Conservation (phyloP, 768 basidiomycete species). For the Candolleomyces eurysporus region DNA sequence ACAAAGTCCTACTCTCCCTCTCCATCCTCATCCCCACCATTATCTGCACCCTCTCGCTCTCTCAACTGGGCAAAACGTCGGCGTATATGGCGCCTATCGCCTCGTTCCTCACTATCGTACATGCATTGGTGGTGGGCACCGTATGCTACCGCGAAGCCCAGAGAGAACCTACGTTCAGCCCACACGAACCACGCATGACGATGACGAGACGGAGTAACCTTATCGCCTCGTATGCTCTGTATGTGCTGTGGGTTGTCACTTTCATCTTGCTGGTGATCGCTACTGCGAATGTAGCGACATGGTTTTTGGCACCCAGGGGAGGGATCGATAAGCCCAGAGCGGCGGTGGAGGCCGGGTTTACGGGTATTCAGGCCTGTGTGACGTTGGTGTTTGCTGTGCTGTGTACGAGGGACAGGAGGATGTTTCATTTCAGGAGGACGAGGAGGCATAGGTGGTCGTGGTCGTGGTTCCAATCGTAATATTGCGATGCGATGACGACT, state of each 20-base stretch:
- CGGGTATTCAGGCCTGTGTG: constrained; percentile 8
- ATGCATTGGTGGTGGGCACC: not conserved
- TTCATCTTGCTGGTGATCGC: constrained; percentile 5
- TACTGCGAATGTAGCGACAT: not conserved
- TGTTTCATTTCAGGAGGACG: not conserved
- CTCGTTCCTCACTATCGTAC: constrained; percentile 4
- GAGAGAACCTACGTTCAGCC: not conserved
- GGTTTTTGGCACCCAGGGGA: not conserved
- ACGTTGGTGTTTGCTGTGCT: constrained; percentile 6
- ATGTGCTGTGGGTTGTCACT: constrained; percentile 4
- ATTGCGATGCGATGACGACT: not conserved
- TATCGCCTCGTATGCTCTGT: not conserved
- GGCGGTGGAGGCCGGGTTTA: constrained; percentile 2
- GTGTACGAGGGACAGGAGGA: not conserved
- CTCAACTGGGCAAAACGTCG: constrained; percentile 1
- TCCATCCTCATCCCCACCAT: constrained; percentile 3
- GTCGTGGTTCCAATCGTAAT: not conserved
- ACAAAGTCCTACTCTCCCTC: constrained; percentile 6
- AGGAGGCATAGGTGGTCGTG: not conserved
- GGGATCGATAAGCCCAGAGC: not conserved
- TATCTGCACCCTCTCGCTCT: constrained; percentile 6
- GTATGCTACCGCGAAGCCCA: not conserved
- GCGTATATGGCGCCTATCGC: constrained; percentile 1
- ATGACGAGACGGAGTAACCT: constrained; percentile 3
- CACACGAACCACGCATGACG: not conserved